Evolutionary conservation across 306 rosid species (phyloP), one percentile per base, ranked within the genome.

Genomic region (Canavalia ensiformis): DNA sequence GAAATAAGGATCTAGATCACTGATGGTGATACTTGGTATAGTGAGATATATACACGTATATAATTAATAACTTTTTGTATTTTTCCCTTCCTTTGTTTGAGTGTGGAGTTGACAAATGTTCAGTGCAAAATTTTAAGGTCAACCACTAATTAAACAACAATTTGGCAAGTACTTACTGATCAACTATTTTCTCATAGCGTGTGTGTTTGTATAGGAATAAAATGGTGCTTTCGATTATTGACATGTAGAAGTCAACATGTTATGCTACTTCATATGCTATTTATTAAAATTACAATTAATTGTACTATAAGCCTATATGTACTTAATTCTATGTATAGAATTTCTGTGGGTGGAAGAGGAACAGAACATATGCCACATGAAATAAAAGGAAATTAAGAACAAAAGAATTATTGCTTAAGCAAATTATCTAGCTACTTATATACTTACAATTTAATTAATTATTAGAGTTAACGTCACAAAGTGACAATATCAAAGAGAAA

Each of bases 1-100:
- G 13, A 73, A 56, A 65, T 57, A 35, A 78, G 80, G 87, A 84
- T 84, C 84, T 73, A 34, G 54, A 68, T 79, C 67, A 78, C 67
- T 73, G 39, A 47, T 31, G 9, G 11, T 49, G 29, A 72, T 67
- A 3, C 30, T 18, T 58, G 10, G 7, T 68, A 4, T 46, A 35
- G 77, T 58, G 72, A 69, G 37, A 76, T 76, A 50, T 30, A 74
- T 30, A 74, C 50, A 68, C 58, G 57, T 75, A 67, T 57, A 9
- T 67, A 67, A 57, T 31, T 57, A 39, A 18, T 18, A 18, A 18
- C 25, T 18, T 30, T n/a, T 75, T 82, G 47, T 82, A 56, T 5
- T 67, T 80, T 62, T 25, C 4, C 33, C 62, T 28, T 13, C 18
- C 46, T 49, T 45, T 78, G 66, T 68, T 73, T 78, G 28, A 56